phyloP scores from a whole-genome alignment of 2,329 filamentous ascomycete species.

The Alternaria sp. region DNA sequence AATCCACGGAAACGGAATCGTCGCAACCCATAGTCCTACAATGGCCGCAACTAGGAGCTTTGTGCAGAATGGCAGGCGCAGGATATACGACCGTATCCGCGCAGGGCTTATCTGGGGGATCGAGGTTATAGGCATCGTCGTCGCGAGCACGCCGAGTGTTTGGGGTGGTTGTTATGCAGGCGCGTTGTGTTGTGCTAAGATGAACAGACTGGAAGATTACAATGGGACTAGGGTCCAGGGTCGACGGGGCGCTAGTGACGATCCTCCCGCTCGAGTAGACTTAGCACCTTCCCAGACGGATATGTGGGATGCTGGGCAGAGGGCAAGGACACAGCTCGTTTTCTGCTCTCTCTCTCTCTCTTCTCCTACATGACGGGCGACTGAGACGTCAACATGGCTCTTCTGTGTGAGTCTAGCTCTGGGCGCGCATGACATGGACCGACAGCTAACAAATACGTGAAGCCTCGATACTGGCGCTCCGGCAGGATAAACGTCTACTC shows the following conservation, averaged over 20 bases:
- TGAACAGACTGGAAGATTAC: conserved; percentile 16
- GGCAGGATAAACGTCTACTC: conserved; percentile 81
- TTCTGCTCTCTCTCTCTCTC: conserved; percentile 7
- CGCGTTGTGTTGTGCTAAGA: conserved; percentile 20
- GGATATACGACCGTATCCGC: conserved; percentile 80
- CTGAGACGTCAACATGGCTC: conserved; percentile 41
- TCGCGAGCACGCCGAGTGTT: conserved; percentile 20
- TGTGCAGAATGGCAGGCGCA: conserved; percentile 89
- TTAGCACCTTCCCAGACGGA: conserved; percentile 23
- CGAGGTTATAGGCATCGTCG: conserved; percentile 51
- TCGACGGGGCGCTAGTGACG: conserved; percentile 22
- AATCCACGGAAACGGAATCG: conserved; percentile 76
- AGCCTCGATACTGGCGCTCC: conserved; percentile 72
- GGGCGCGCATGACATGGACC: background rate
- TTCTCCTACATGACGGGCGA: conserved; percentile 8
- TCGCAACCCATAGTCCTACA: conserved; percentile 72
- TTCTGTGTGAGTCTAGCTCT: conserved; percentile 41
- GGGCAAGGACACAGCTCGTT: conserved; percentile 21
- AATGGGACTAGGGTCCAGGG: conserved; percentile 24
- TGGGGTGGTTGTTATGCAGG: conserved; percentile 19
- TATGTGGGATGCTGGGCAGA: conserved; percentile 23
- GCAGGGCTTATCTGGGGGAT: conserved; percentile 72
- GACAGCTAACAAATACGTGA: conserved; percentile 31
- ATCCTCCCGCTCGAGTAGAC: conserved; percentile 23
- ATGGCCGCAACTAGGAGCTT: conserved; percentile 74